A percentile compares a stretch with the other conserved stretches of the same genome.
phyloP scores from a whole-genome alignment of 352 stramenopile genomes.

The Saprolegnia parasitica region DNA sequence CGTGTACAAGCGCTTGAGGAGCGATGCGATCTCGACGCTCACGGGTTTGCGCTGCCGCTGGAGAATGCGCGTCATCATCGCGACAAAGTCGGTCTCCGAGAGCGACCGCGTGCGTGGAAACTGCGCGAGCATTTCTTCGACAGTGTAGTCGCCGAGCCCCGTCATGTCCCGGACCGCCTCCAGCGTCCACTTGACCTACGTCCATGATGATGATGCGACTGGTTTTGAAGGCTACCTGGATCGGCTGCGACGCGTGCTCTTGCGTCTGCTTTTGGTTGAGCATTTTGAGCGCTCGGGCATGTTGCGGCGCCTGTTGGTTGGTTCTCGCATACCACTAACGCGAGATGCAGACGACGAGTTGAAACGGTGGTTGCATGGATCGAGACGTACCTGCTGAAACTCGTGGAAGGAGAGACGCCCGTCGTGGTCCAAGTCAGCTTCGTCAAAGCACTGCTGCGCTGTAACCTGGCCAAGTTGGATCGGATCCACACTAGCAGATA shows the following conservation, averaged over 20 bases:
- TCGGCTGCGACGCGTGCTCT: slow-evolving; percentile 53
- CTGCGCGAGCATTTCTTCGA: slow-evolving; percentile 22
- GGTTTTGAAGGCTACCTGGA: slow-evolving; percentile 39
- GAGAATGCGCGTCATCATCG: slow-evolving; percentile 13
- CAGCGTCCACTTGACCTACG: slow-evolving; percentile 52
- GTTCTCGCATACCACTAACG: slow-evolving; percentile 57
- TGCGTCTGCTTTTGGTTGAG: slow-evolving; percentile 41
- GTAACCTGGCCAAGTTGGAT: slow-evolving; percentile 30
- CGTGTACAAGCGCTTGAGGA: slow-evolving; percentile 26
- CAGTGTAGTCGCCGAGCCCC: slow-evolving; percentile 22
- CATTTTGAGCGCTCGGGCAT: slow-evolving; percentile 35
- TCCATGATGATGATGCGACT: neutral
- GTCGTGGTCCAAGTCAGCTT: slow-evolving; percentile 35
- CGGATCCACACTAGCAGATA: slow-evolving; percentile 38
- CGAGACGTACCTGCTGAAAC: slow-evolving; percentile 35
- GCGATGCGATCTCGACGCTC: slow-evolving; percentile 4
- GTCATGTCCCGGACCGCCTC: slow-evolving; percentile 33
- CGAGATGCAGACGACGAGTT: neutral
- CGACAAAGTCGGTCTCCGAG: slow-evolving; percentile 5
- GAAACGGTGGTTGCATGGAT: neutral
- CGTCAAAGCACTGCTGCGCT: slow-evolving; percentile 32
- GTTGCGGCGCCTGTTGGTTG: slow-evolving; percentile 33
- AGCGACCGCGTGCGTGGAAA: neutral
- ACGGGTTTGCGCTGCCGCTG: slow-evolving; percentile 25
- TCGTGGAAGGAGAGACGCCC: slow-evolving; percentile 32